phyloP scores from a whole-genome alignment of 768 basidiomycete species.

The Rhizopogon vinicolor region DNA sequence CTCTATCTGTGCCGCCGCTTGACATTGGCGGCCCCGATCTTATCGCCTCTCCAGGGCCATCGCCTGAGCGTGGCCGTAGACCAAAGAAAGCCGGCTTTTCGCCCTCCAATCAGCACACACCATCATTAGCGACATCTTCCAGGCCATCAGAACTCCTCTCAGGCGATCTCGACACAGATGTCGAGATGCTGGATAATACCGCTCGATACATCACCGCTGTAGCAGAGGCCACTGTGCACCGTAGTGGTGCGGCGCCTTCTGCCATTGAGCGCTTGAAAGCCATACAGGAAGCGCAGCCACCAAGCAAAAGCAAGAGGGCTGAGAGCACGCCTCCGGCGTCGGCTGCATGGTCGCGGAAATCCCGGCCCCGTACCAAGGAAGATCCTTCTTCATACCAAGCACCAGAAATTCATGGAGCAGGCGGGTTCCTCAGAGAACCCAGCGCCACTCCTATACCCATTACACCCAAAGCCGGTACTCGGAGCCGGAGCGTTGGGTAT shows the following conservation, averaged over 20 bases:
- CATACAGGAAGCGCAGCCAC: constrained; percentile 9
- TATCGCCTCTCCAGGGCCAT: constrained; percentile 14
- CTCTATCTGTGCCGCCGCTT: constrained; percentile 18
- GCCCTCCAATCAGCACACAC: constrained; percentile 11
- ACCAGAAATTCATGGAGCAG: constrained; percentile 1
- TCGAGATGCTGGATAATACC: constrained; percentile 21
- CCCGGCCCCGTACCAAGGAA: constrained; percentile 11
- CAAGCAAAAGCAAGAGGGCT: constrained; percentile 15
- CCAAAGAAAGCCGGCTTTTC: constrained; percentile 13
- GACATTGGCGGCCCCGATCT: constrained; percentile 22
- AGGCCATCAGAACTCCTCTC: constrained; percentile 17
- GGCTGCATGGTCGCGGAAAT: constrained; percentile 14
- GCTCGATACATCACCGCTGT: constrained; percentile 18
- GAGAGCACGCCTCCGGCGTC: constrained; percentile 26
- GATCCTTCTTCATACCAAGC: constrained; percentile 1
- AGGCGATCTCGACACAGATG: constrained; percentile 14
- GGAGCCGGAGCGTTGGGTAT: constrained; percentile 25
- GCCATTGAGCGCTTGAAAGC: constrained; percentile 17
- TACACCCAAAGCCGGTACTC: constrained; percentile 11
- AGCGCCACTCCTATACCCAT: constrained; percentile 21
- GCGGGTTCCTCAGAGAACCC: constrained; percentile 24
- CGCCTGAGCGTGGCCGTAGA: constrained; percentile 25
- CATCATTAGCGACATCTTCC: constrained; percentile 21
- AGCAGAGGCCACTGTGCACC: constrained; percentile 16
- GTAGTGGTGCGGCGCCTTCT: constrained; percentile 10